These are phyloP conservation scores for Viridothelium virens DNA, from an alignment of 495 filamentous ascomycete genomes.

Conservation along the genomic window DNA sequence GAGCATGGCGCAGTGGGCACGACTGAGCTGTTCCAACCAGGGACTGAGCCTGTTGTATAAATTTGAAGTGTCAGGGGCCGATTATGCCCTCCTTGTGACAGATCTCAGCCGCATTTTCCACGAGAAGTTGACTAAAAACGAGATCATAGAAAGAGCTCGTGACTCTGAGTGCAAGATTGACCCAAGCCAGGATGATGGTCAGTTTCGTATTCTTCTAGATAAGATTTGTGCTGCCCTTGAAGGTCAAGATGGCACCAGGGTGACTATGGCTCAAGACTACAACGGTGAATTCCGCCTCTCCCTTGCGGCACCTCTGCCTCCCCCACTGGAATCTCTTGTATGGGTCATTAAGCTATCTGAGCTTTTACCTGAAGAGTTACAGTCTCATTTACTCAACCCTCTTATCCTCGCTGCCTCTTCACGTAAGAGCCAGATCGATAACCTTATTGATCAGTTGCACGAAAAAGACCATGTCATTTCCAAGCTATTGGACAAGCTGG, in stretches of 20 bases:
- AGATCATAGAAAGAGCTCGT: slow-evolving; percentile 59
- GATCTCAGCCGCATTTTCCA: slow-evolving; percentile 84
- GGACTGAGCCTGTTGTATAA: neutral
- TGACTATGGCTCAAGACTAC: neutral
- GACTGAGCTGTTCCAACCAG: neutral
- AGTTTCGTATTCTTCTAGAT: slow-evolving; percentile 62
- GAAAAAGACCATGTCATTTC: slow-evolving; percentile 30
- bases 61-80: slow-evolving; percentile 23
- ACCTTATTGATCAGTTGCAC: slow-evolving; percentile 21
- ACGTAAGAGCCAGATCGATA: slow-evolving; percentile 15
- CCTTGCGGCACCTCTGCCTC: slow-evolving; percentile 21
- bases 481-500: slow-evolving; percentile 28
- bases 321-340: slow-evolving; percentile 18
- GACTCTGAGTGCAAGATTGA: slow-evolving; percentile 72
- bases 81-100: slow-evolving; percentile 70
- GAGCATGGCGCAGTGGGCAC: neutral
- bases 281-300: slow-evolving; percentile 11
- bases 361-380: slow-evolving; percentile 12
- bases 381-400: slow-evolving; percentile 19
- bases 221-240: slow-evolving; percentile 45
- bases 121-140: slow-evolving; percentile 55
- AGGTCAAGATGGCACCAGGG: slow-evolving; percentile 8
- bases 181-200: slow-evolving; percentile 64
- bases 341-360: slow-evolving; percentile 20
- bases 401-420: slow-evolving; percentile 15